Base-by-base conservation (phyloP, 192 early-diverging fungal genomes). In the Rhizoclosmatium globosum region DNA sequence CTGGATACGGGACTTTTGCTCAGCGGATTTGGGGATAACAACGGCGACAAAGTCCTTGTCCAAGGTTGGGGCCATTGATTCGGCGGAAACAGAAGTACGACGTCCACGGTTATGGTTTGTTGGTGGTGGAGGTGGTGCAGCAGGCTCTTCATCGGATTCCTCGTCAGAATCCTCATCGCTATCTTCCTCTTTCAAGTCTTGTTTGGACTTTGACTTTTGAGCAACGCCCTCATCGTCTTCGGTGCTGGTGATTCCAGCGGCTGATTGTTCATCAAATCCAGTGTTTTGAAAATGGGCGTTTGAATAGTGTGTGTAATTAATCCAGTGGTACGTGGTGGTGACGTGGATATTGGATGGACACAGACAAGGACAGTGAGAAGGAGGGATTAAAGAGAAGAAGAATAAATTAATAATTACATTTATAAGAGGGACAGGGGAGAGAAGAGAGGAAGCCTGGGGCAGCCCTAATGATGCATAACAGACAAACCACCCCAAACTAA, bases 21-120 rank as follows among this genome's bases (percentile, higher is more conserved):
- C 94, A 9, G 88, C 88, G 4, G 94, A 90, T 84, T 99, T 99
- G 45, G 94, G 94, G 66, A 98, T 92, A 74, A 96, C 91, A 56
- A 92, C 91, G 77, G 96, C 95, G 38, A 92, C 91, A 82, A 93
- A 98, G 59, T 91, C 89, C 76, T 94, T 92, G 47, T 91, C 89
- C 64, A 91, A 87, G 21, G 94, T 91, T n/a, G 98, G 98, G n/a
- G 95, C 94, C 94, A 99, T 98, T 47, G 96, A 98, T 85, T 99
- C 98, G 38, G 98, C 98, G 56, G 93, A 94, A 76, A 99, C 97
- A 19, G 96, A 98, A 45, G 97, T 95, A 65, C 98, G 95, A 42
- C 98, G 93, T 6, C 93, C 94, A 13, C 95, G 90, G 83, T 96
- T 95, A 73, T 95, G 92, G 78, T 87, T 91, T 45, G 89, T 77